phyloP scores from a whole-genome alignment of 192 early-diverging fungal species.

The Entophlyctis helioformis region DNA sequence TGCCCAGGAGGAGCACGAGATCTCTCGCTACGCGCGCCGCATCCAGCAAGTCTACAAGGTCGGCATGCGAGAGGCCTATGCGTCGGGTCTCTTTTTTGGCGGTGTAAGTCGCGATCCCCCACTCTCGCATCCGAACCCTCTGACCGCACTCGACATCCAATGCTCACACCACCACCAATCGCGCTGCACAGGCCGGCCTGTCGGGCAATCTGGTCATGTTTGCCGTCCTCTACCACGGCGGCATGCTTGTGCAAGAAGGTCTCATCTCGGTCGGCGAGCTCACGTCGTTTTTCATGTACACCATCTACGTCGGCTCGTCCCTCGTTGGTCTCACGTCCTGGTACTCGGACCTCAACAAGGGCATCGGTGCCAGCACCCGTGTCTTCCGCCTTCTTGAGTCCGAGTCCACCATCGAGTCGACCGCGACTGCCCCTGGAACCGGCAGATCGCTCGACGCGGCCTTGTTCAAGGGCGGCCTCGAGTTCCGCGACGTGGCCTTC shows the following conservation, averaged over 20 bases:
- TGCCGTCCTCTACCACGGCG: constrained; percentile 33
- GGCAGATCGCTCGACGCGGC: too few relatives aligned
- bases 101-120: background rate
- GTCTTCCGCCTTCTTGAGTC: constrained; percentile 20
- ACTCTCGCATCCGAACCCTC: too few relatives aligned
- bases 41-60: constrained; percentile 16
- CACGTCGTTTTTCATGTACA: constrained; percentile 24
- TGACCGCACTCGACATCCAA: too few relatives aligned
- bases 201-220: constrained; percentile 23
- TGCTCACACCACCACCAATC: too few relatives aligned
- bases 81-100: constrained; percentile 17
- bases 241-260: constrained; percentile 13
- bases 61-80: constrained; percentile 12
- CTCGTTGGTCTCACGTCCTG: constrained; percentile 13
- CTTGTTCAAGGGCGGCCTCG: constrained; percentile 32
- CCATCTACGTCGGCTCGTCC: constrained; percentile 16
- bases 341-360: constrained; percentile 28
- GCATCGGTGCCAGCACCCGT: constrained; percentile 15
- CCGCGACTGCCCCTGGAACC: background rate
- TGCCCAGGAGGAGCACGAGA: constrained; percentile 19
- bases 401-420: constrained; percentile 7
- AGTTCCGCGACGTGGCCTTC: constrained; percentile 31
- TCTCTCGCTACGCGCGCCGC: constrained; percentile 7
- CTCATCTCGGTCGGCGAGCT: constrained; percentile 22
- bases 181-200: constrained; percentile 12